Conservation (phyloP, 2,329 filamentous ascomycete genomes). For the Mollisia scopiformis region DNA sequence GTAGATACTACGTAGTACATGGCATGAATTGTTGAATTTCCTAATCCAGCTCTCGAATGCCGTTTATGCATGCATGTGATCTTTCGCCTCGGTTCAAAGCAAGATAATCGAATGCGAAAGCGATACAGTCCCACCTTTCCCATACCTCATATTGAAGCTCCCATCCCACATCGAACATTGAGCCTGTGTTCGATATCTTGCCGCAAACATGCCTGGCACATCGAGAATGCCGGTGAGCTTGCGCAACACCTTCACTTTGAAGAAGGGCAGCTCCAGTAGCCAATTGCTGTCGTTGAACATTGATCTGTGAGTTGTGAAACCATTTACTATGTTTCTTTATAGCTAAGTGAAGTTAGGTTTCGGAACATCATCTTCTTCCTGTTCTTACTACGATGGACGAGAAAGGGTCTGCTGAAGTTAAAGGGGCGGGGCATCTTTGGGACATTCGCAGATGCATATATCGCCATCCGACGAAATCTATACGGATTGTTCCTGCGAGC, state of each 20-base stretch:
- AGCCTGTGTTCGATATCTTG: neutral
- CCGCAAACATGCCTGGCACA: slow-evolving; percentile 60
- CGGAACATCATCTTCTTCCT: slow-evolving; percentile 88
- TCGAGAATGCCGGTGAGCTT: slow-evolving; percentile 73
- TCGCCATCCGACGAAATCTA: slow-evolving; percentile 68
- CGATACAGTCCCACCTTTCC: slow-evolving; percentile 4
- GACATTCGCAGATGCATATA: slow-evolving; percentile 75
- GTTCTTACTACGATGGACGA: slow-evolving; percentile 82
- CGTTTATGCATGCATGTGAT: too few species aligned
- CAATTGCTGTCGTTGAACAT: slow-evolving; percentile 65
- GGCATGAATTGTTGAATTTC: neutral
- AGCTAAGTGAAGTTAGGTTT: slow-evolving; percentile 52
- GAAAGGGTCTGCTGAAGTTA: slow-evolving; percentile 80
- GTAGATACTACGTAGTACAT: neutral
- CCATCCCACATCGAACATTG: neutral
- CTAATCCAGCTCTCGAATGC: neutral
- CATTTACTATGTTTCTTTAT: neutral
- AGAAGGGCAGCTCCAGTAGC: slow-evolving; percentile 57
- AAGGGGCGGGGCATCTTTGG: slow-evolving; percentile 88
- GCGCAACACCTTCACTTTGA: slow-evolving; percentile 67
- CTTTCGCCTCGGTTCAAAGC: slow-evolving; percentile 14
- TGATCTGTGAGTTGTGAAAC: slow-evolving; percentile 60
- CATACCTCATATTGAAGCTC: slow-evolving; percentile 2
- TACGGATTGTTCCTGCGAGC: slow-evolving; percentile 87
- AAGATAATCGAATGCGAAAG: slow-evolving; percentile 12